A percentile compares a stretch with the other conserved stretches of the same genome.
phyloP scores from a whole-genome alignment of 2,329 filamentous ascomycete genomes.

The Cryphonectria carpinicola region DNA sequence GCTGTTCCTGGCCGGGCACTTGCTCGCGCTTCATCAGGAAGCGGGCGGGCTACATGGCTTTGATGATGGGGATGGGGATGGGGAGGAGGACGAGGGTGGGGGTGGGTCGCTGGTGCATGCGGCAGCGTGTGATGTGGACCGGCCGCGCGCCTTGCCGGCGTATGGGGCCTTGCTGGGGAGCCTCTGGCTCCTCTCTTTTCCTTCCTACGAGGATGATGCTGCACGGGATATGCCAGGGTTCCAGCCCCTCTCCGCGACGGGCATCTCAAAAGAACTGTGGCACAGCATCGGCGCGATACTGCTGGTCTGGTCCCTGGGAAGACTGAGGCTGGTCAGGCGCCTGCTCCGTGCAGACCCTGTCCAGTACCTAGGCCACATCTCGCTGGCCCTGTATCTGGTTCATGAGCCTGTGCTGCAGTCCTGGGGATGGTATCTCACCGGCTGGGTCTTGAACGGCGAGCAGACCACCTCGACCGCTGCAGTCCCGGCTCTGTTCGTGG shows the following conservation, averaged over 20 bases:
- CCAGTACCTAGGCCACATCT: constrained; percentile 11
- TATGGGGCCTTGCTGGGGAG: background rate
- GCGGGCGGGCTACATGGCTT: background rate
- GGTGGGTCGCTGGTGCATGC: background rate
- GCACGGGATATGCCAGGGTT: background rate
- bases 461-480: background rate
- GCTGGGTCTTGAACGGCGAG: constrained; percentile 4
- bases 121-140: background rate
- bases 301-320: constrained; percentile 7
- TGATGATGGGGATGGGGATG: background rate
- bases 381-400: constrained; percentile 4
- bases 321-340: background rate
- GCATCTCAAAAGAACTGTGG: background rate
- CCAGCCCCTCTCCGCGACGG: background rate
- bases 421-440: constrained; percentile 3
- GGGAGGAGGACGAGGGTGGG: background rate
- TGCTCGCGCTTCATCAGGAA: constrained; percentile 8
- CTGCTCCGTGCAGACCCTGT: background rate
- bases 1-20: constrained; percentile 5
- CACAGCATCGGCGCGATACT: constrained; percentile 4
- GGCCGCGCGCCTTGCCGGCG: background rate
- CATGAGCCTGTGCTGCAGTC: constrained; percentile 10
- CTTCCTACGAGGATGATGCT: background rate
- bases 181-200: background rate
- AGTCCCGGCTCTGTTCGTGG: constrained; percentile 5